phyloP scores from a whole-genome alignment of 2,329 filamentous ascomycete genomes.

The Colletotrichum sp. region DNA sequence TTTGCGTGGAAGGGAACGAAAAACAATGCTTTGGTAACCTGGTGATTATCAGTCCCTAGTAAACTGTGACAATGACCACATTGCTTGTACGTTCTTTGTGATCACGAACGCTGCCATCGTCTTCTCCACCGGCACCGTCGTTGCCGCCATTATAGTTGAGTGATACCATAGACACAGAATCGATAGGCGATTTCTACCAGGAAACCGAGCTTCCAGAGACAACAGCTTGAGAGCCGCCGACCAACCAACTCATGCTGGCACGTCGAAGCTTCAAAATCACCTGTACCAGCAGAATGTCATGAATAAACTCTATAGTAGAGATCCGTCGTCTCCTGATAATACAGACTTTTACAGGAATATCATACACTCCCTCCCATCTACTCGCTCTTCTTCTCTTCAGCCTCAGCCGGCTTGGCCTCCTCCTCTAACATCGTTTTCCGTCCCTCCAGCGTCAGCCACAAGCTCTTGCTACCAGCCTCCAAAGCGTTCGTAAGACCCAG shows the following conservation, averaged over 20 bases:
- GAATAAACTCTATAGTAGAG: slow-evolving; percentile 14
- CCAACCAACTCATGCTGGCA: background rate
- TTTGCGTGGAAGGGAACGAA: background rate
- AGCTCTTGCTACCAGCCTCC: slow-evolving; percentile 78
- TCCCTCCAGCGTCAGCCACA: slow-evolving; percentile 90
- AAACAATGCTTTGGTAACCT: background rate
- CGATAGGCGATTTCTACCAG: background rate
- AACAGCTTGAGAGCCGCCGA: background rate
- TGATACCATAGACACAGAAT: background rate
- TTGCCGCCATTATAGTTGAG: accelerated
- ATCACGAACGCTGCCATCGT: background rate
- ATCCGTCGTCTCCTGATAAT: slow-evolving; percentile 14
- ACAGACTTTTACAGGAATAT: slow-evolving; percentile 22
- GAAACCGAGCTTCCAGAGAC: background rate
- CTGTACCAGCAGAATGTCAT: background rate
- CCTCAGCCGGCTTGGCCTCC: slow-evolving; percentile 25
- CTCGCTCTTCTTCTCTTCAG: slow-evolving; percentile 23
- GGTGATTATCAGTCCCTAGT: accelerated
- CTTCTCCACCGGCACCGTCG: background rate
- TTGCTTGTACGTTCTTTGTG: background rate
- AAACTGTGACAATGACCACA: accelerated
- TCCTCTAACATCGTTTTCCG: slow-evolving; percentile 83
- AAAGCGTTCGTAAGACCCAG: slow-evolving; percentile 78
- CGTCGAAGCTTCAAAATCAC: background rate
- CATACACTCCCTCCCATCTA: slow-evolving; percentile 14